Base-by-base conservation (phyloP, 768 basidiomycete species). In the Boletus sp. region DNA sequence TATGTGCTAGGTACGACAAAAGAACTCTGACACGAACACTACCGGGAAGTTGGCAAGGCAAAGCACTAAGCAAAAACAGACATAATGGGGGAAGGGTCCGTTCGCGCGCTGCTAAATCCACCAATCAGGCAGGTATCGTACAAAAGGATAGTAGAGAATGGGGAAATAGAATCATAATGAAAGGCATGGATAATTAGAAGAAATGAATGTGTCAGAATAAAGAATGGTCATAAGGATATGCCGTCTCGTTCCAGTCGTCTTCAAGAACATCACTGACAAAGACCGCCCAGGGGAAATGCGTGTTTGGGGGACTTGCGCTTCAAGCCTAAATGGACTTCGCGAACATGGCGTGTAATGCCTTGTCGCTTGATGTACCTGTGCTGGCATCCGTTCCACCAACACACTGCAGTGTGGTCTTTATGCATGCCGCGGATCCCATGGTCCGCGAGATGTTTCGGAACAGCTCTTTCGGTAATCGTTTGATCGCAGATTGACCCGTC, bases 281-380 rank as follows among this genome's bases (percentile, higher is more conserved):
- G 30, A 0, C 12, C n/a, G 5, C n/a, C 32, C 5, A 39, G 30
- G 39, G 36, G 20, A 42, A 11, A 20, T 28, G 12, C 17, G 7
- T 7, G 3, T 8, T 14, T 24, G 33, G 7, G 24, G n/a, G 45
- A 18, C 24, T 10, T 50, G 52, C 65, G 65, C 29, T 47, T 63
- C 47, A 42, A 49, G 10, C 57, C 42, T 8, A 66, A 10, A 3
- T 66, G 65, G 0, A 63, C 60, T 10, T 66, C 65, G 0, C 63
- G 57, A 3, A n/a, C 10, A 11, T 68, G 67, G 0, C 67, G 50
- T 10, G 20, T 0, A 0, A 68, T 42, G 2, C 58, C 20, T 0
- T 54, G 24, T 6, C 66, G 41, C 35, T 57, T 58, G n/a, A 60
- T 11, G 5, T 0, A 0, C 6, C 0, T 2, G 1, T 24, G 24